phyloP scores from a whole-genome alignment of 176 grass and related monocot genomes.

The Musa schizocarpa region DNA sequence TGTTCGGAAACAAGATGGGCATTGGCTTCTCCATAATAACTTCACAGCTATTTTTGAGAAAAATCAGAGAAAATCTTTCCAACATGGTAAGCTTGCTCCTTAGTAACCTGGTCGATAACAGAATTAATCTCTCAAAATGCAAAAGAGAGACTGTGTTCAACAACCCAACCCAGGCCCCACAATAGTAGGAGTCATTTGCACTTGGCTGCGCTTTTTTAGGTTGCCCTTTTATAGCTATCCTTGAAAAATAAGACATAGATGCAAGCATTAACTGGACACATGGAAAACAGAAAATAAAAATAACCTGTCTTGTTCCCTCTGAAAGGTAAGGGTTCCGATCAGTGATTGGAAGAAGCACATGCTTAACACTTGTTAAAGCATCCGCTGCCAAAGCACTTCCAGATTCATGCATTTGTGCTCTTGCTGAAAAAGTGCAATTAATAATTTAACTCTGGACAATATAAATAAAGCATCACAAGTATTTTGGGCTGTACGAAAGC shows the following conservation, averaged over 20 bases:
- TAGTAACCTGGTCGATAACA: too few relatives aligned
- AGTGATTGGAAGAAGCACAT: slow-evolving; percentile 84
- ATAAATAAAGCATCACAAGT: background rate
- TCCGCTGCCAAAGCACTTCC: slow-evolving; percentile 41
- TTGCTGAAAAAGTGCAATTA: slow-evolving; percentile 33
- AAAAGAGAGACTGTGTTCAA: too few relatives aligned
- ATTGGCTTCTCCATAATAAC: background rate
- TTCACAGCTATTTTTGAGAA: background rate
- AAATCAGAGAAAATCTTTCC: too few relatives aligned
- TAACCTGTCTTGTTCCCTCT: slow-evolving; percentile 92
- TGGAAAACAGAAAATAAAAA: background rate
- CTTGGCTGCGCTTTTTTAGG: too few relatives aligned
- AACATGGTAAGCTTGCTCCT: too few relatives aligned
- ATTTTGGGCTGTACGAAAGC: background rate
- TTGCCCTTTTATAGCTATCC: background rate
- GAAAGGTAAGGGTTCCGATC: slow-evolving; percentile 93
- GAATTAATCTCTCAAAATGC: too few relatives aligned
- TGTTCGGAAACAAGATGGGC: background rate
- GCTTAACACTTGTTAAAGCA: slow-evolving; percentile 68
- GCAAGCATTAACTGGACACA: background rate
- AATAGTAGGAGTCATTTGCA: too few relatives aligned
- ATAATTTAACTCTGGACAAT: background rate
- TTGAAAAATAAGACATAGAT: background rate
- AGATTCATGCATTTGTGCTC: slow-evolving; percentile 65
- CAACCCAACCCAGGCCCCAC: too few relatives aligned